Percentiles rank a stretch among this genome's conserved stretches.
These are phyloP conservation scores for Oryza glaberrima DNA, from an alignment of 176 grass and related monocot genomes.

Conservation along the genomic window DNA sequence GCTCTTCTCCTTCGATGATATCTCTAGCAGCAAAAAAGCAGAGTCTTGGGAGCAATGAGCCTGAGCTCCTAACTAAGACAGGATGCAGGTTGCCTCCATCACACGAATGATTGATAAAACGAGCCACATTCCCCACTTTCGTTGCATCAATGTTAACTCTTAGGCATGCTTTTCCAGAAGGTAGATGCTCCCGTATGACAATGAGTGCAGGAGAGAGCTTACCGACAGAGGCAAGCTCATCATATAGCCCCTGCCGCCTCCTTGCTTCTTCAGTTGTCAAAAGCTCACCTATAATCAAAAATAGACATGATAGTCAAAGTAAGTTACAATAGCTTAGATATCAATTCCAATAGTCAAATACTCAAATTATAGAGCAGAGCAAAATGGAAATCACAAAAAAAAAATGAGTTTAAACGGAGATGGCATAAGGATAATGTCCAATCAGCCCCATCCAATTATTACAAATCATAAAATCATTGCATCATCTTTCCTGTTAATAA, in stretches of 20 bases:
- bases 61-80: slow-evolving; percentile 69
- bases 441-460: no score
- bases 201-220: slow-evolving; percentile 72
- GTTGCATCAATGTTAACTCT: slow-evolving; percentile 88
- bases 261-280: slow-evolving; percentile 74
- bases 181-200: slow-evolving; percentile 84
- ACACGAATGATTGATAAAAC: slow-evolving; percentile 96
- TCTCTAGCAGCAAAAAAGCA: slow-evolving; percentile 73
- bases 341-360: neutral
- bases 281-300: slow-evolving; percentile 63
- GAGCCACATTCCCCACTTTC: slow-evolving; percentile 71
- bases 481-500: neutral
- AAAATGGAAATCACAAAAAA: slow-evolving; percentile 26
- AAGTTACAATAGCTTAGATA: neutral
- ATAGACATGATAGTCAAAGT: neutral
- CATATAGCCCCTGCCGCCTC: slow-evolving; percentile 63
- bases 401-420: neutral
- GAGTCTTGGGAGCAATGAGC: slow-evolving; percentile 79
- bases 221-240: slow-evolving; percentile 65
- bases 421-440: neutral
- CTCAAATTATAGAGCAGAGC: neutral
- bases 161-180: slow-evolving; percentile 79
- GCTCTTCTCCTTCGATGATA: slow-evolving; percentile 68
- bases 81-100: slow-evolving; percentile 85
- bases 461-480: no score